phyloP scores from a whole-genome alignment of 2,329 filamentous ascomycete genomes.

The Microdochium paspali region DNA sequence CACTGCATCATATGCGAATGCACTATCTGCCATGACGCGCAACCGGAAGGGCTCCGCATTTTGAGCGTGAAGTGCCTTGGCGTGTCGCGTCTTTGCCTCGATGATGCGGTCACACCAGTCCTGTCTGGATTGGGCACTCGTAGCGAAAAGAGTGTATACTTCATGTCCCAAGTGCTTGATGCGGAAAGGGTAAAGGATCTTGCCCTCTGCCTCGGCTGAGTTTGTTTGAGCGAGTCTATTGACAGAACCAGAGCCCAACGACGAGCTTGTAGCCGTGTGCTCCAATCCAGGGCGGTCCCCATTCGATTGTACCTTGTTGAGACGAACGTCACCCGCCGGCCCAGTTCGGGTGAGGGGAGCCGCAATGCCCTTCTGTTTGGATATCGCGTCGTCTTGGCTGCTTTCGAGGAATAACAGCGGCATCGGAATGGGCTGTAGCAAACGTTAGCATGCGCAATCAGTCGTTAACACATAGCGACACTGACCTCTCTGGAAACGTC shows the following conservation, averaged over 20 bases:
- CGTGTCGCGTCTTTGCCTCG: constrained; percentile 89
- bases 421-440: constrained; percentile 75
- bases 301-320: constrained; percentile 45
- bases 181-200: constrained; percentile 85
- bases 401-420: constrained; percentile 88
- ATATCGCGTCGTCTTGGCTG: constrained; percentile 81
- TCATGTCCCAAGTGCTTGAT: constrained; percentile 94
- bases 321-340: constrained; percentile 49
- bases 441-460: constrained; percentile 13
- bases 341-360: constrained; percentile 50
- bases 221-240: constrained; percentile 30
- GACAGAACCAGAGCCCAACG: constrained; percentile 41
- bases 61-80: constrained; percentile 77
- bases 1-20: constrained; percentile 70
- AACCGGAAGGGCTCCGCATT: constrained; percentile 94
- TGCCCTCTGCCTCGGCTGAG: constrained; percentile 65
- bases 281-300: constrained; percentile 50
- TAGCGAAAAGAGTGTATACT: constrained; percentile 83
- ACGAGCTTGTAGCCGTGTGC: constrained; percentile 60
- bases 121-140: constrained; percentile 61
- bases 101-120: constrained; percentile 94
- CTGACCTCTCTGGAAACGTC: constrained; percentile 84
- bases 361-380: constrained; percentile 70
- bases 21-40: constrained; percentile 83
- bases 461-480: constrained; percentile 1